Base-by-base conservation (phyloP, 257 asterid genomes). In the Gynochthodes officinalis region DNA sequence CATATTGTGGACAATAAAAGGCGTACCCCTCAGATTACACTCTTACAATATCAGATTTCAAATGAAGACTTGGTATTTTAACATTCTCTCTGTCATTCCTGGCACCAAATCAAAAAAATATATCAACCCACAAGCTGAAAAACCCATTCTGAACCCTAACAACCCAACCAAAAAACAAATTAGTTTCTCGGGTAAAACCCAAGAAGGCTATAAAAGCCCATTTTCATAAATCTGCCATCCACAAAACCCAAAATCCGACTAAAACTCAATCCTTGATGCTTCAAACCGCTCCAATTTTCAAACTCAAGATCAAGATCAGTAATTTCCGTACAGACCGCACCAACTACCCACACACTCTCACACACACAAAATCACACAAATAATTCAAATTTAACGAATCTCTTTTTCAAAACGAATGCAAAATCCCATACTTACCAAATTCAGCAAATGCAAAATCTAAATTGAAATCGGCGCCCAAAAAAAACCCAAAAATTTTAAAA, bases 321-420 rank as follows among this genome's bases (percentile, higher is more conserved):
- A 74, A 27, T 12, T 66, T 63, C 32, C 32, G 32, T 21, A 50
- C 27, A 18, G 27, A 50, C 3, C 50, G 7, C 58, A 18, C 49
- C 13, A 32, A 42, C 23, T 2, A 19, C 46, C 63, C 7, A 54
- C 1, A 0, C 5, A 63, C 48, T 15, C 32, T 21, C 32, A 37
- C 28, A 40, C 52, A 39, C 50, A 64, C 58, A 16, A 18, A 49
- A 68, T 49, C 73, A 68, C 62, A 50, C 37, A 28, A 64, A 40
- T 28, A 60, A 19, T 66, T 66, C 78, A 66, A 74, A 74, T 74
- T 55, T 54, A 57, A 44, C 12, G 44, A 61, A 7, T 44, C 61
- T 67, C n/a, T n/a, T n/a, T 57, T 33, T 12, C 4, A 40, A 33
- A 50, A 52, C 48, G 33, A 55, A 46, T 58, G 18, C n/a, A 15